Percentiles rank a stretch among this genome's conserved stretches.
Evolutionary conservation across 345 rosid genomes (phyloP).

Genomic region (Camelina sativa): DNA sequence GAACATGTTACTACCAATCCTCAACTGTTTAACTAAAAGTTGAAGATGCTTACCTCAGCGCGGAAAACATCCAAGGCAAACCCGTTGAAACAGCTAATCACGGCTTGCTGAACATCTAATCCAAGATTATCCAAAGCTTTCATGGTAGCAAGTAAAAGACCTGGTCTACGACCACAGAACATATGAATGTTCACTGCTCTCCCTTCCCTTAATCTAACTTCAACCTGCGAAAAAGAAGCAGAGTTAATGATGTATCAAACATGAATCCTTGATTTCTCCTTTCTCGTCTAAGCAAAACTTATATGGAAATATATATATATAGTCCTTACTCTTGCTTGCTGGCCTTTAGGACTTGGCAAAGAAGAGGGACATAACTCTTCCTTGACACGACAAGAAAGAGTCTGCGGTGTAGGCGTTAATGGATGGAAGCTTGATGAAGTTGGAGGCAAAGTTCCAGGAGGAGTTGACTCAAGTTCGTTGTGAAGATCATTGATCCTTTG

Average conservation of each 20-base stretch:
- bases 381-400: constrained; percentile 74
- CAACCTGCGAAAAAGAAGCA: constrained; percentile 56
- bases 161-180: constrained; percentile 94
- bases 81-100: constrained; percentile 94
- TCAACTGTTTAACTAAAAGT: background rate
- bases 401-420: constrained; percentile 81
- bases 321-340: constrained; percentile 73
- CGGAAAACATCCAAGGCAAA: constrained; percentile 93
- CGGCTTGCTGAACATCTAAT: constrained; percentile 94
- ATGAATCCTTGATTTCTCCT: background rate
- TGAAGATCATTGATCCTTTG: constrained; percentile 95
- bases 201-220: constrained; percentile 92
- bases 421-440: constrained; percentile 77
- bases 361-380: constrained; percentile 80
- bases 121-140: constrained; percentile 93
- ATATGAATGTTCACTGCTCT: constrained; percentile 97
- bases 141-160: constrained; percentile 89
- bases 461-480: constrained; percentile 79
- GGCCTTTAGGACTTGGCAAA: constrained; percentile 78
- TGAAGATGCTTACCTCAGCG: constrained; percentile 68
- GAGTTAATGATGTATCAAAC: background rate
- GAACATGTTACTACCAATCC: background rate
- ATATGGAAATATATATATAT: background rate
- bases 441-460: constrained; percentile 64
- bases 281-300: constrained; percentile 6